Percentiles rank a stretch among this genome's conserved stretches.
Conservation (phyloP, 306 rosid genomes). For the Corylus avellana region DNA sequence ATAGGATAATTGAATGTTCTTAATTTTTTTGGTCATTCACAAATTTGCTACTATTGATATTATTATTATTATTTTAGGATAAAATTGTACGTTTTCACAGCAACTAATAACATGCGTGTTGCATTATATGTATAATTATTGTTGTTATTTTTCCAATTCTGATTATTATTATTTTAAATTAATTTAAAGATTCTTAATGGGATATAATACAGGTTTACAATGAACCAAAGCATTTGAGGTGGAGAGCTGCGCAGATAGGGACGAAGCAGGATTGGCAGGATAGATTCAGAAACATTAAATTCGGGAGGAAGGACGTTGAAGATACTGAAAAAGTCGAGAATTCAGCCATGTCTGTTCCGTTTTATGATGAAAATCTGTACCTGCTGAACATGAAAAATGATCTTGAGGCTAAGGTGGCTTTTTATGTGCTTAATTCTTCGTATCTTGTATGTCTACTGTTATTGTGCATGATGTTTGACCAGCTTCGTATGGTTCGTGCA, state of each 20-base stretch:
- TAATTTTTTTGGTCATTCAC: neutral
- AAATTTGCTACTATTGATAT: neutral
- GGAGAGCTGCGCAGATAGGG: constrained; percentile 71
- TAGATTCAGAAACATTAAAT: constrained; percentile 62
- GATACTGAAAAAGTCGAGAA: constrained; percentile 64
- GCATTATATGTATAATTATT: neutral
- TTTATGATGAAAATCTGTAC: constrained; percentile 85
- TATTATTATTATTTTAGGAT: neutral
- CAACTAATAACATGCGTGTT: neutral
- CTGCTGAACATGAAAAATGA: constrained; percentile 83
- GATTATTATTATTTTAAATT: neutral
- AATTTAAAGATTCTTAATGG: constrained; percentile 22
- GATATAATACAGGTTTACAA: constrained; percentile 44
- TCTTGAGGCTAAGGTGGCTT: constrained; percentile 72
- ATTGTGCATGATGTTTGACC: neutral
- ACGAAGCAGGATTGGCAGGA: constrained; percentile 95
- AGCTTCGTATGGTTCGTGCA: neutral
- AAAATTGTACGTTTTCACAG: neutral
- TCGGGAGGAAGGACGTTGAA: constrained; percentile 72
- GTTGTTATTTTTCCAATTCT: neutral
- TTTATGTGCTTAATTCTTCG: neutral
- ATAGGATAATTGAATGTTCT: neutral
- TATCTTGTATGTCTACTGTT: neutral
- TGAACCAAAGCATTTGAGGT: constrained; percentile 59
- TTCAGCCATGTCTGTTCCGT: constrained; percentile 67